Base-by-base conservation (phyloP, 2,329 filamentous ascomycete genomes). In the Cladobotryum protrusum region DNA sequence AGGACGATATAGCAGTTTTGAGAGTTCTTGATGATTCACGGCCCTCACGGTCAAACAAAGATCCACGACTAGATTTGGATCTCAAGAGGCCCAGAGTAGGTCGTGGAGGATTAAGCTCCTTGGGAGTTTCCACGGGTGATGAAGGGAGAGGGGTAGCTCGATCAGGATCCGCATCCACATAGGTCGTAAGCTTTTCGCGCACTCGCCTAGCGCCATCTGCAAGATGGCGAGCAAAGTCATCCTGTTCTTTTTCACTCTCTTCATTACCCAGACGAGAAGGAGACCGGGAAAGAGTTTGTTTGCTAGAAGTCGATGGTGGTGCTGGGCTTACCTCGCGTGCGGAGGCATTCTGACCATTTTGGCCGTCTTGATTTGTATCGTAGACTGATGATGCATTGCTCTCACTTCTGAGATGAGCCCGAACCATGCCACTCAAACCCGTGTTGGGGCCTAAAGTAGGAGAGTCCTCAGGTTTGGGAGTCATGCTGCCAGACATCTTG, bases 361-460 rank as follows among this genome's bases (percentile, higher is more conserved):
- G 17, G 5, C 13, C 18, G 55, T 69, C 54, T 61, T 66, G 37
- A 66, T 70, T 9, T 72, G 72, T 19, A 20, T 79, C 81, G 57
- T 89, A 89, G 20, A 93, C 76, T 0, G 89, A 95, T 1, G 92
- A 97, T 13, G 82, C 78, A 52, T 85, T 85, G 68, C 92, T 97
- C 55, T 85, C 82, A 33, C 82, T 82, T 45, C 93, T 83, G 37
- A 97, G 72, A 72, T 97, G 93, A 54, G 91, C 85, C 32, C 86
- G 82, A 42, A 96, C 84, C 73, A 96, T 79, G 2, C 86, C 87
- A 60, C 85, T 92, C 14, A 96, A 74, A 1, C 88, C 89, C 11
- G 63, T 48, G 14, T 73, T 73, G 0, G 87, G 85, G 2, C 86
- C 86, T 5, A 96, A 71, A 0, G 89, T 95, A 1, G 91, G 90